Base-by-base conservation (phyloP, 805 yeast species). In the Metschnikowia gruessii region DNA sequence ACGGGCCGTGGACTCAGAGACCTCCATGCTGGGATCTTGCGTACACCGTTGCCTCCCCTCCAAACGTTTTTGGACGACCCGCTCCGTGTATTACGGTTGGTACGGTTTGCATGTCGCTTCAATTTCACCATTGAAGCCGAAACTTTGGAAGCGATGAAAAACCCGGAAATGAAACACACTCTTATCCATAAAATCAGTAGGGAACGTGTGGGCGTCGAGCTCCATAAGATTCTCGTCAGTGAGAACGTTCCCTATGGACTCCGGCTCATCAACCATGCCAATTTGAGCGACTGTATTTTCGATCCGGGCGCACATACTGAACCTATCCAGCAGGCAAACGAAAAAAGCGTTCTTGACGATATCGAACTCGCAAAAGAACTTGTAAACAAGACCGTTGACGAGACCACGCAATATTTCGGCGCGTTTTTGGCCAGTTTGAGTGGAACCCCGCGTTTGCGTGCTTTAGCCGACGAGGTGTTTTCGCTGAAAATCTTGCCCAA, bases 1-100 rank as follows among this genome's bases (percentile, higher is more conserved):
- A 94, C 99, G 0, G 79, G 77, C 0, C 57, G 64, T 17, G 99
- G 99, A 0, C 59, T 91, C 4, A 61, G 75, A 7, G 99, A 94
- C 64, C 69, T 94, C 52, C 55, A 74, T 35, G 52, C 68, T 22
- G 95, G 96, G 0, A 63, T 89, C 0, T 70, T 94, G 47, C 72
- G 96, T 45, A 94, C 99, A 0, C 99, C 99, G 0, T 72, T 94
- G 43, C 83, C 81, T 26, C 96, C 99, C 4, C 62, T 75, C 34
- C 81, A 85, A 58, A 94, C 99, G 1, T 94, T 94, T 58, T 59
- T 83, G 39, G 99, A 94, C 61, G 99, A 94, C 64, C 99, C 99
- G 1, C 74, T 94, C 49, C 76, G 99, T 49, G 94, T 92, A 1
- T 65, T 94, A 46, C 74, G 99, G 51, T 68, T 94, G 46, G 79